Conservation (phyloP, 2,329 filamentous ascomycete genomes). For the Claviceps pazoutovae region DNA sequence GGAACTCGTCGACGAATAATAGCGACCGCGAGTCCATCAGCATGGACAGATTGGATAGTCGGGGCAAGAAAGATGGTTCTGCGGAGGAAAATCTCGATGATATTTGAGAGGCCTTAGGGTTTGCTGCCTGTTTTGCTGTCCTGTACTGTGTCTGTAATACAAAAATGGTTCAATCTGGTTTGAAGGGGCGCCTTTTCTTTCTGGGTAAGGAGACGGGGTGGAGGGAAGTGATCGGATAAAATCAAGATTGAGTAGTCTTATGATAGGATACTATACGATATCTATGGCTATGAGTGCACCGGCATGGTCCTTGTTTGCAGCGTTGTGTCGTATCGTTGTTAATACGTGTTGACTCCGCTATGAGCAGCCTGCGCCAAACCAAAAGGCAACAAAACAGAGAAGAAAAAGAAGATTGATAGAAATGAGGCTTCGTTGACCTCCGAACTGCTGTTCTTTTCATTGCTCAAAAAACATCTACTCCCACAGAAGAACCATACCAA, state of each 20-base stretch:
- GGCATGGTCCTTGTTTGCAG: neutral
- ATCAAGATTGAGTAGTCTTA: neutral
- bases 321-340: neutral
- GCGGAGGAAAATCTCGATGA: constrained; percentile 46
- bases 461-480: constrained; percentile 52
- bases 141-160: neutral
- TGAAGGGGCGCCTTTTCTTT: constrained; percentile 1
- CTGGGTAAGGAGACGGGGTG: neutral
- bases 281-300: neutral
- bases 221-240: neutral
- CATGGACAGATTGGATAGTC: constrained; percentile 46
- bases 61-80: constrained; percentile 34
- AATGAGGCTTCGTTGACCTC: too few species aligned
- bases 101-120: constrained; percentile 22
- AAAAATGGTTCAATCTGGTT: neutral
- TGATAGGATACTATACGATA: constrained; percentile 10
- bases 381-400: neutral
- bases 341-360: neutral
- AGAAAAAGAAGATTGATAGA: neutral
- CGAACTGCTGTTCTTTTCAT: neutral
- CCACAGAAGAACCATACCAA: constrained; percentile 71
- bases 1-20: constrained; percentile 13
- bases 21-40: constrained; percentile 34
- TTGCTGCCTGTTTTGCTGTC: neutral
- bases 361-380: neutral